Conservation (phyloP, 768 basidiomycete species). For the Tulasnella sp. region DNA sequence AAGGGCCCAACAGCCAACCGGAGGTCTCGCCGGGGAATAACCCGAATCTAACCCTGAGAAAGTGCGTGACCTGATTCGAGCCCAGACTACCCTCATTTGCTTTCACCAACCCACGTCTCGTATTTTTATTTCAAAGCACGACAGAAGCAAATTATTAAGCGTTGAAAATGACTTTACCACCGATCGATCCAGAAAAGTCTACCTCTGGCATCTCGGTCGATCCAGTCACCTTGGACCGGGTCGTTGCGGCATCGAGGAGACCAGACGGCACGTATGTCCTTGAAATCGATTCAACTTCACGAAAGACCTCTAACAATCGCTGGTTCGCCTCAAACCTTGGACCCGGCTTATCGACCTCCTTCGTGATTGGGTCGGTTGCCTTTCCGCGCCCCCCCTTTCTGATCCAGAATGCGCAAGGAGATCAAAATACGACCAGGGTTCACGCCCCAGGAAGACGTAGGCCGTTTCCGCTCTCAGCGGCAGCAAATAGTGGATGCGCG, state of each 20-base stretch:
- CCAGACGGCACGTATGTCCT: slow-evolving; percentile 77
- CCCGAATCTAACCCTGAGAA: background rate
- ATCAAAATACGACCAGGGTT: slow-evolving; percentile 87
- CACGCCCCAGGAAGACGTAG: slow-evolving; percentile 90
- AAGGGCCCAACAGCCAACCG: too few species aligned
- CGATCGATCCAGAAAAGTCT: slow-evolving; percentile 65
- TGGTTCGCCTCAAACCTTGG: background rate
- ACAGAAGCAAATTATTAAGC: background rate
- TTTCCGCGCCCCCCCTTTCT: background rate
- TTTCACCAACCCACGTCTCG: background rate
- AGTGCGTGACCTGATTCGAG: background rate
- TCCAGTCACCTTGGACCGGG: slow-evolving; percentile 79
- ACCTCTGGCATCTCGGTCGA: slow-evolving; percentile 78
- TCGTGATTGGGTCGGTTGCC: background rate
- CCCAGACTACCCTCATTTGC: background rate
- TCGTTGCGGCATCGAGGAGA: slow-evolving; percentile 79
- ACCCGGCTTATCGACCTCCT: background rate
- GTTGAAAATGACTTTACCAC: slow-evolving; percentile 55
- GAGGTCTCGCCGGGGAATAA: too few species aligned
- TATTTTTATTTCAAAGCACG: background rate
- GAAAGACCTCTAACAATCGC: background rate
- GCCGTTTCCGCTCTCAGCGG: slow-evolving; percentile 74
- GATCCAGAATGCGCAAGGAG: slow-evolving; percentile 74
- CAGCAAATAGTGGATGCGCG: slow-evolving; percentile 67
- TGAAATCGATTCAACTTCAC: background rate